These are phyloP conservation scores for Penicillium maclennaniae DNA, from an alignment of 495 filamentous ascomycete species.

Conservation along the genomic window DNA sequence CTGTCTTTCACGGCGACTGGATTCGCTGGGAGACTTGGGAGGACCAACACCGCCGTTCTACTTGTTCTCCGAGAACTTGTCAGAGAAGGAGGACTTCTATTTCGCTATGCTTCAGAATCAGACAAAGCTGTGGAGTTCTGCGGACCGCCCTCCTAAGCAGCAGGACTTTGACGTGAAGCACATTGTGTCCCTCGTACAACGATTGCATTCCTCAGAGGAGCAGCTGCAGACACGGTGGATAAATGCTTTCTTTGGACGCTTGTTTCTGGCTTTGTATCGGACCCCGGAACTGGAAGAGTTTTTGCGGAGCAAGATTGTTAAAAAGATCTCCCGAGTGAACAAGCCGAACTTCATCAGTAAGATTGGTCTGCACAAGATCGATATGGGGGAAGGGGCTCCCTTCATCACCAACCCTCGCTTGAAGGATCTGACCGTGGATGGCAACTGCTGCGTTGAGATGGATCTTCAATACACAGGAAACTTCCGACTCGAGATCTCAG, in stretches of 20 bases:
- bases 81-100: conserved; percentile 97
- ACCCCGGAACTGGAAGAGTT: conserved; percentile 76
- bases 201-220: conserved; percentile 87
- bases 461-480: conserved; percentile 87
- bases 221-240: conserved; percentile 90
- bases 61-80: conserved; percentile 89
- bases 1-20: conserved; percentile 68
- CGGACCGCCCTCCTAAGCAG: conserved; percentile 61
- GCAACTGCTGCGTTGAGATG: conserved; percentile 78
- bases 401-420: conserved; percentile 85
- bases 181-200: conserved; percentile 81
- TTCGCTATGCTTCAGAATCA: conserved; percentile 86
- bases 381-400: conserved; percentile 83
- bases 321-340: conserved; percentile 93
- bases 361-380: conserved; percentile 73
- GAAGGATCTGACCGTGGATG: conserved; percentile 86
- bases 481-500: conserved; percentile 82
- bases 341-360: conserved; percentile 85
- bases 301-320: conserved; percentile 80
- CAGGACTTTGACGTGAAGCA: conserved; percentile 79
- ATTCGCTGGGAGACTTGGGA: conserved; percentile 56
- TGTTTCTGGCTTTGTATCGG: conserved; percentile 85
- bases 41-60: conserved; percentile 75
- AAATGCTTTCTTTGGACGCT: conserved; percentile 81
- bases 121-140: conserved; percentile 55